Conservation (phyloP, 2,329 filamentous ascomycete genomes). For the Fusarium metavorans region DNA sequence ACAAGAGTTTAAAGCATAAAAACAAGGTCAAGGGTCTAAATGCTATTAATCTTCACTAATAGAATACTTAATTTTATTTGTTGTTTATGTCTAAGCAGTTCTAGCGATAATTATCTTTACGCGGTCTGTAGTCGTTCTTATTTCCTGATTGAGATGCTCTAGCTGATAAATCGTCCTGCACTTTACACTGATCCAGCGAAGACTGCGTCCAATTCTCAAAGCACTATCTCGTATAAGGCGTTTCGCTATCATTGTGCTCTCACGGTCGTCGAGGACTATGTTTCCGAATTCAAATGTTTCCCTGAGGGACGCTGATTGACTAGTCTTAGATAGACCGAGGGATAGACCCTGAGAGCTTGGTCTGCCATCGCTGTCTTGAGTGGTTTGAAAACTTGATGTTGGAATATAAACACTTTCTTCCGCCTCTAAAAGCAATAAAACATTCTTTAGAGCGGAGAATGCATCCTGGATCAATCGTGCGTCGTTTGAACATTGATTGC, state of each 20-base stretch:
- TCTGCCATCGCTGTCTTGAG: background rate
- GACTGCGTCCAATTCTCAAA: constrained; percentile 3
- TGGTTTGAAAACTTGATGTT: background rate
- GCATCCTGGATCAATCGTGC: background rate
- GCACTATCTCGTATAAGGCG: constrained; percentile 1
- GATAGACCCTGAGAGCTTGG: background rate
- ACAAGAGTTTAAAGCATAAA: too few relatives aligned
- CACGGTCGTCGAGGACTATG: background rate
- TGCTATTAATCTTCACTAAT: background rate
- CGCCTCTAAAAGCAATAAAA: background rate
- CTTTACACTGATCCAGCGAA: constrained; percentile 4
- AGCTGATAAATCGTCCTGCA: constrained; percentile 1
- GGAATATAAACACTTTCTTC: constrained; percentile 4
- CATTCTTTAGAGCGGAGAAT: constrained; percentile 2
- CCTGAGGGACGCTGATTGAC: background rate
- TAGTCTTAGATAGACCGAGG: background rate
- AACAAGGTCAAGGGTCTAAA: too few relatives aligned
- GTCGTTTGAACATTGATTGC: constrained; percentile 4
- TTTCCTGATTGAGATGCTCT: background rate
- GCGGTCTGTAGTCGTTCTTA: background rate
- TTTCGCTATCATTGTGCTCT: constrained; percentile 5
- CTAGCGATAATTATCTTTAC: background rate
- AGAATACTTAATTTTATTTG: background rate
- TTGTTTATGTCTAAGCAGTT: background rate
- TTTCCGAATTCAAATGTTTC: background rate